Conservation (phyloP, 371 early-diverging fungal species). For the Capniomyces stellatus region DNA sequence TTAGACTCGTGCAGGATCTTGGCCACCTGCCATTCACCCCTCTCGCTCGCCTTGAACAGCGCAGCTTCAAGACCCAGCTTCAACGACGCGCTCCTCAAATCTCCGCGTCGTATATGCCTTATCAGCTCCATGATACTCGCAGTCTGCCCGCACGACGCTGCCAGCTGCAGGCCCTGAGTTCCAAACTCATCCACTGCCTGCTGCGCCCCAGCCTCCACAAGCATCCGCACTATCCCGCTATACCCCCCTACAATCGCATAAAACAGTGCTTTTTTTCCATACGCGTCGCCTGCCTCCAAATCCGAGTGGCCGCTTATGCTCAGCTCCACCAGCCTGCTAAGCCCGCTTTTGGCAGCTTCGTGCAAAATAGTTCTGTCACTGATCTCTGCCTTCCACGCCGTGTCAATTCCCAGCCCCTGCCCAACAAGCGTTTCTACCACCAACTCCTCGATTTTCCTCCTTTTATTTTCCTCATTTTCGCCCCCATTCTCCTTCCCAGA, state of each 20-base stretch:
- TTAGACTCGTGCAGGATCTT: conserved; percentile 52
- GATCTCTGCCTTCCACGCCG: conserved; percentile 57
- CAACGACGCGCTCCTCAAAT: neutral
- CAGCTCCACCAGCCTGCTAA: conserved; percentile 7
- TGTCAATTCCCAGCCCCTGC: too few species aligned
- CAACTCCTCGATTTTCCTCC: too few species aligned
- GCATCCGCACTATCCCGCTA: conserved; percentile 39
- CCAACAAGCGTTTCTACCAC: too few species aligned
- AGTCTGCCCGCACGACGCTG: neutral
- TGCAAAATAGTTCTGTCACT: conserved; percentile 76
- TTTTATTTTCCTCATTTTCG: neutral
- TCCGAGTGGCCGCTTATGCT: conserved; percentile 33
- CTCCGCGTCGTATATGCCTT: neutral
- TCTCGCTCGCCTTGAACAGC: conserved; percentile 46
- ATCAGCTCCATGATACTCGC: neutral
- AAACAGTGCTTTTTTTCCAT: conserved; percentile 75
- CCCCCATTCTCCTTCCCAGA: neutral
- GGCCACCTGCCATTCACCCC: conserved; percentile 74
- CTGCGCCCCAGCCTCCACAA: conserved; percentile 38
- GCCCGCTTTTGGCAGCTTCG: conserved; percentile 55
- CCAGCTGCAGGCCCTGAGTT: neutral
- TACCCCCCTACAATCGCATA: conserved; percentile 85
- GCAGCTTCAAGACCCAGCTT: neutral
- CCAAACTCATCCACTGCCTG: neutral
- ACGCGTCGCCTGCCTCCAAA: conserved; percentile 54